Evolutionary conservation across 2,329 filamentous ascomycete genomes (phyloP).

Genomic region (Aspergillus transmontanensis): DNA sequence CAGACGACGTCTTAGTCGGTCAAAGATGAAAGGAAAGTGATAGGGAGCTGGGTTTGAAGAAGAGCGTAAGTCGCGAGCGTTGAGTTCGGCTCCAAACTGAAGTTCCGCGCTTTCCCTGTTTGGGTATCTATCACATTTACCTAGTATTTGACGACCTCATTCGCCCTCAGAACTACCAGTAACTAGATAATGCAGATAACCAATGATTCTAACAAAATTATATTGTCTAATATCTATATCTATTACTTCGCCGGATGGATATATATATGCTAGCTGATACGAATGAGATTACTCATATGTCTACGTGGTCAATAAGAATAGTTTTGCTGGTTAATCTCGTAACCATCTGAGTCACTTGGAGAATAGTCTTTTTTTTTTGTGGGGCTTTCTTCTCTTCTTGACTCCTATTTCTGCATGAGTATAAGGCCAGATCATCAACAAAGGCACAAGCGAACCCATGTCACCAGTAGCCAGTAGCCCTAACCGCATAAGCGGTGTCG

Average conservation of each 20-base stretch:
- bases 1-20: background rate
- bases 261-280: background rate
- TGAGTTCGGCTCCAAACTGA: conserved; percentile 14
- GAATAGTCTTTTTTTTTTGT: conserved; percentile 2
- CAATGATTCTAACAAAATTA: background rate
- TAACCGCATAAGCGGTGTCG: conserved; percentile 3
- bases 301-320: background rate
- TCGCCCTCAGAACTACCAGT: background rate
- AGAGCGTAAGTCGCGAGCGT: conserved; percentile 8
- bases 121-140: conserved; percentile 14
- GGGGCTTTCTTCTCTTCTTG: conserved; percentile 1
- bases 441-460: background rate
- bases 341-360: conserved; percentile 4
- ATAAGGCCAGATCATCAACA: background rate
- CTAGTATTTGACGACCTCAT: background rate
- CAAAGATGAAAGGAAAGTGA: background rate
- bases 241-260: background rate
- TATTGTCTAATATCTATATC: conserved; percentile 8
- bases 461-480: background rate
- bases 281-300: conserved; percentile 1
- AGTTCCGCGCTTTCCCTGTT: conserved; percentile 25
- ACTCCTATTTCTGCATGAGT: conserved; percentile 1
- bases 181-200: background rate
- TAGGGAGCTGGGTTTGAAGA: conserved; percentile 6
- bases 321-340: background rate